Evolutionary conservation across 163 green algal genomes (phyloP), one percentile per base, ranked within the genome.

Genomic region (Volvox carteri): DNA sequence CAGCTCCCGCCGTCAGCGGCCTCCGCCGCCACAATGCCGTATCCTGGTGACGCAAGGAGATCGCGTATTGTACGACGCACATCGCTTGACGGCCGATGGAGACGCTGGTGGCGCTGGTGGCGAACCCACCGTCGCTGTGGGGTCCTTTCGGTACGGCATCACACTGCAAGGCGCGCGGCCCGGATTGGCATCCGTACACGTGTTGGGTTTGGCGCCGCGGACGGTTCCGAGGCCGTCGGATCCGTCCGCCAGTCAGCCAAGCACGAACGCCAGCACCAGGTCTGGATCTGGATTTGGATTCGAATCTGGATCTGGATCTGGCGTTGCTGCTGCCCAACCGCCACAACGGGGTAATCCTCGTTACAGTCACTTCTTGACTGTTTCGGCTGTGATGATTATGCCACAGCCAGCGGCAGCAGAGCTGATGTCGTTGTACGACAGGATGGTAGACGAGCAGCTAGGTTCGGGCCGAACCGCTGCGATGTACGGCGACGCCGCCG

Each of bases 401-500:
- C 37, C 67, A 14, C 0, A 5, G 5, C n/a, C 21, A 0, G 37
- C 37, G 50, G 28, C 50, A 11, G 12, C 11, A 6, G 83, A 88
- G 67, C 67, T 88, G 37, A 39, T 5, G 28, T 41, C 30, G 5
- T 28, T 88, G 68, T 88, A 88, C 83, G 37, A 48, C 37, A 81
- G 28, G 11, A 88, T 88, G 83, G 68, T 88, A 19, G 50, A 81
- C 25, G 83, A 88, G 68, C 67, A 74, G 50, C 48, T 81, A 12
- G 50, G 9, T n/a, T 1, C 52, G 44, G 1, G 11, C 21, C 48
- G 39, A 33, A 39, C 28, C 23, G 52, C 14, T 25, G 33, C 58
- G 3, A 21, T 39, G 25, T 0, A 52, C 58, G 16, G 35, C 37
- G 28, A 21, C 37, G 35, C 21, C 39, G 21, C 4, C 37, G 0